A percentile compares a stretch with the other conserved stretches of the same genome.
Evolutionary conservation across 768 basidiomycete species (phyloP).

Genomic region (Russula abietina): DNA sequence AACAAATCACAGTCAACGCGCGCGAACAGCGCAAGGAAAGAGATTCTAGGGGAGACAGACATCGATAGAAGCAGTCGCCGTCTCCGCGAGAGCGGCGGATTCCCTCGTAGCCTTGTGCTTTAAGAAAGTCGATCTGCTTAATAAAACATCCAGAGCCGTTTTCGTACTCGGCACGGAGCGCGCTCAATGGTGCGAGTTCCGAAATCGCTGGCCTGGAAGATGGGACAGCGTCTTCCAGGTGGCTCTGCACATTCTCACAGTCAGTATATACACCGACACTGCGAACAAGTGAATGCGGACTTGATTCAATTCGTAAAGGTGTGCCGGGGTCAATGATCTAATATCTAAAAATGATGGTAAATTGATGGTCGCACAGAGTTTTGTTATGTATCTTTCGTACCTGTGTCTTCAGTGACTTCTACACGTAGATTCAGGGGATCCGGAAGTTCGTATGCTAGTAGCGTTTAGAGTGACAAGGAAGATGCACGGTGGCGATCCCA

Average conservation of each 20-base stretch:
- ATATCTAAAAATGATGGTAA: slow-evolving; percentile 31
- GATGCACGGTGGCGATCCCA: background rate
- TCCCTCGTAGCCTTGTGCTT: slow-evolving; percentile 51
- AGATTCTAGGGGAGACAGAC: slow-evolving; percentile 36
- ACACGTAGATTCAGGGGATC: slow-evolving; percentile 23
- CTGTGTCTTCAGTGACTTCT: slow-evolving; percentile 21
- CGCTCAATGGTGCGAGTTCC: slow-evolving; percentile 44
- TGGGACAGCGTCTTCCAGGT: slow-evolving; percentile 36
- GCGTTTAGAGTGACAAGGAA: slow-evolving; percentile 21
- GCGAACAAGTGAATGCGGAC: slow-evolving; percentile 23
- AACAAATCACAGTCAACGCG: slow-evolving; percentile 14
- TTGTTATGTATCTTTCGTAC: slow-evolving; percentile 3
- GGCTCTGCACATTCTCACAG: slow-evolving; percentile 28
- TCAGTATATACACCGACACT: no score
- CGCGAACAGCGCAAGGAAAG: background rate
- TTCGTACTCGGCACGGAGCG: slow-evolving; percentile 62
- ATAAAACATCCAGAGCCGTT: slow-evolving; percentile 53
- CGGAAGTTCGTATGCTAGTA: slow-evolving; percentile 26
- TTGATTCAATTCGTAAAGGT: slow-evolving; percentile 40
- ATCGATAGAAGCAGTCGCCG: slow-evolving; percentile 89
- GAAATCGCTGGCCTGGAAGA: slow-evolving; percentile 49
- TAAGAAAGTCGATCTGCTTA: slow-evolving; percentile 70
- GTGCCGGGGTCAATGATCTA: slow-evolving; percentile 30
- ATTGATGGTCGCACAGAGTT: background rate
- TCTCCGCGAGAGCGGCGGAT: slow-evolving; percentile 73